These are phyloP conservation scores for Carpinus viminea DNA, from an alignment of 306 rosid species.

Conservation along the genomic window DNA sequence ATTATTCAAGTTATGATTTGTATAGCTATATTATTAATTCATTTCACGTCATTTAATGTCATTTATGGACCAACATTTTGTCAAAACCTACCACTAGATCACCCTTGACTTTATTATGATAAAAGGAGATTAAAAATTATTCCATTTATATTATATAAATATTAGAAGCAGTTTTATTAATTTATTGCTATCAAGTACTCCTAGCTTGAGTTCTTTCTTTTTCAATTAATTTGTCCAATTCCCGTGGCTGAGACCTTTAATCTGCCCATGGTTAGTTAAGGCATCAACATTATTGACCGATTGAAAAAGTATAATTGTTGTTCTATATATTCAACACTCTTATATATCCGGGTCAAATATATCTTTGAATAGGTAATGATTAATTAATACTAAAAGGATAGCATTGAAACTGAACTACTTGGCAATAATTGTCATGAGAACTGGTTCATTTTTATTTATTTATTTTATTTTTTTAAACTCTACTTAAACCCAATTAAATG, in stretches of 20 bases:
- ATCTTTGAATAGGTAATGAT: neutral
- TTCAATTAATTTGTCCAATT: neutral
- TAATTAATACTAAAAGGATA: neutral
- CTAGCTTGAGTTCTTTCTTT: neutral
- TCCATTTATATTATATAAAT: too few species aligned
- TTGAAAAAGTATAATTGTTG: neutral
- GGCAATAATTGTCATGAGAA: too few species aligned
- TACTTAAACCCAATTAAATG: neutral
- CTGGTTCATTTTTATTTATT: too few species aligned
- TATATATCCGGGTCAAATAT: neutral
- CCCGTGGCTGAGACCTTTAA: too few species aligned
- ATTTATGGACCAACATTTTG: too few species aligned
- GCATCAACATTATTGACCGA: conserved; percentile 24
- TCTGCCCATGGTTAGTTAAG: conserved; percentile 1
- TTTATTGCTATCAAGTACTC: neutral
- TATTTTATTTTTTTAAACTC: neutral
- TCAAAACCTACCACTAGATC: too few species aligned
- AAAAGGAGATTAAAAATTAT: too few species aligned
- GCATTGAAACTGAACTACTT: neutral
- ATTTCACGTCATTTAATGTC: too few species aligned
- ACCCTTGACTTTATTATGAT: too few species aligned
- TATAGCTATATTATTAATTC: too few species aligned
- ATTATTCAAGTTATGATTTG: too few species aligned
- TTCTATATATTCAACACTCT: neutral
- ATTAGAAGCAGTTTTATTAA: too few species aligned